Conservation (phyloP, 2,329 filamentous ascomycete species). For the Diplodia corticola region DNA sequence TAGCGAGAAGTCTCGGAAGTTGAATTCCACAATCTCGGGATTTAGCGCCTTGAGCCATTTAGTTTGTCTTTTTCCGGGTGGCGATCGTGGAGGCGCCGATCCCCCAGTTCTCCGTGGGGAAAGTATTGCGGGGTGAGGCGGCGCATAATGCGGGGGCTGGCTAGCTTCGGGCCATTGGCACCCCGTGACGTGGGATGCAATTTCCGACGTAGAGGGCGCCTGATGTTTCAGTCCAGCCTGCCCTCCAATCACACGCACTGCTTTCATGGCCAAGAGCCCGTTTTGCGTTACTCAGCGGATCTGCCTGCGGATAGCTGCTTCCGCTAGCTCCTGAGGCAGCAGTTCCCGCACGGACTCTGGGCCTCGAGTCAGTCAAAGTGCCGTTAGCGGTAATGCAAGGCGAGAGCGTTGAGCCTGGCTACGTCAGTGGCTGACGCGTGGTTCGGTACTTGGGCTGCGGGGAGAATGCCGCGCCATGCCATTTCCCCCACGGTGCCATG, state of each 20-base stretch:
- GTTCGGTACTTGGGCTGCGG: too few species aligned
- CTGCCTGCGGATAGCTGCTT: neutral
- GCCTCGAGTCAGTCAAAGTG: neutral
- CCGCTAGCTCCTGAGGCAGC: neutral
- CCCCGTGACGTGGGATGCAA: neutral
- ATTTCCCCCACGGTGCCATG: too few species aligned
- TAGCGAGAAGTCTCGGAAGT: too few species aligned
- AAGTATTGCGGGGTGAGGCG: neutral
- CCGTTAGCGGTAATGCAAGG: too few species aligned
- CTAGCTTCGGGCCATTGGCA: neutral
- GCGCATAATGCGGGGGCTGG: neutral
- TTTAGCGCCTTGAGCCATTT: neutral
- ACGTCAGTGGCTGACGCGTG: too few species aligned
- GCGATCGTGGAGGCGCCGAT: neutral
- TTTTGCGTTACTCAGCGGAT: neutral
- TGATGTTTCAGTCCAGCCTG: neutral
- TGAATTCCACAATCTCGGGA: too few species aligned
- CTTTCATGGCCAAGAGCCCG: neutral
- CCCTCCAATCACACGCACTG: neutral
- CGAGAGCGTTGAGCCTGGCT: too few species aligned
- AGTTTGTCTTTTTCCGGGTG: neutral
- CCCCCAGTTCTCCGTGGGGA: neutral
- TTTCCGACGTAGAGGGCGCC: neutral
- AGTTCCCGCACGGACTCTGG: neutral
- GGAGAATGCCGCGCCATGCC: too few species aligned